These are phyloP conservation scores for Talaromyces funiculosus DNA, from an alignment of 2,329 filamentous ascomycete genomes.

Conservation along the genomic window DNA sequence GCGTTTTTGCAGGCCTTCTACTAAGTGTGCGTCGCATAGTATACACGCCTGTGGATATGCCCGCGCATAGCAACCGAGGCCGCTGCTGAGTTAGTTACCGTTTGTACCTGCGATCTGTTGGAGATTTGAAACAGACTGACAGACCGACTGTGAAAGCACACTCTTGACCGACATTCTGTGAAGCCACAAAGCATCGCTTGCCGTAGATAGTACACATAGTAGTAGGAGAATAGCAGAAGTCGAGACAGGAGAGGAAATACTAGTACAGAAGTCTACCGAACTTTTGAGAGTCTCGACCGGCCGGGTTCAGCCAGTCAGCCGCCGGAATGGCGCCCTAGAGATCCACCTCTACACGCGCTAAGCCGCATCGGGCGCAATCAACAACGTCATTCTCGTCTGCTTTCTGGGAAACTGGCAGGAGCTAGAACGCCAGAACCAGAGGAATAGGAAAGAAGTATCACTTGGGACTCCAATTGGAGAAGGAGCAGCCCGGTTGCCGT, in stretches of 20 bases:
- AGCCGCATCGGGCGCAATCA: not conserved
- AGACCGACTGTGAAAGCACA: too few relatives aligned
- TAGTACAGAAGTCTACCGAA: not conserved
- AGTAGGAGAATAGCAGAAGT: not conserved
- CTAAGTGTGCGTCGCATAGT: not conserved
- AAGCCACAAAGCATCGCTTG: not conserved
- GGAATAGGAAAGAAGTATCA: not conserved
- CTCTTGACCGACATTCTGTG: not conserved
- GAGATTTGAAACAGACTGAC: not conserved
- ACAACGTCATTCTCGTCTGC: conserved; percentile 15
- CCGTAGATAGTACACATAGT: not conserved
- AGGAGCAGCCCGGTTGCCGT: not conserved
- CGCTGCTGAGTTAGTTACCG: not conserved
- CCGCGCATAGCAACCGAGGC: not conserved
- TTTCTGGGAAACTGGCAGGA: conserved; percentile 11
- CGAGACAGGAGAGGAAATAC: not conserved
- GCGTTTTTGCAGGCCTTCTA: not conserved
- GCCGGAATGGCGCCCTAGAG: not conserved
- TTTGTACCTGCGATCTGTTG: not conserved
- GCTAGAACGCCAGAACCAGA: not conserved
- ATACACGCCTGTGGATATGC: not conserved
- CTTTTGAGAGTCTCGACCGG: not conserved
- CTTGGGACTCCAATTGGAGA: not conserved
- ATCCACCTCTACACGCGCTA: not conserved
- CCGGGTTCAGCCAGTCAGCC: conserved; percentile 1